Base-by-base conservation (phyloP, 495 filamentous ascomycete genomes). In the Astrothelium macrocarpum region DNA sequence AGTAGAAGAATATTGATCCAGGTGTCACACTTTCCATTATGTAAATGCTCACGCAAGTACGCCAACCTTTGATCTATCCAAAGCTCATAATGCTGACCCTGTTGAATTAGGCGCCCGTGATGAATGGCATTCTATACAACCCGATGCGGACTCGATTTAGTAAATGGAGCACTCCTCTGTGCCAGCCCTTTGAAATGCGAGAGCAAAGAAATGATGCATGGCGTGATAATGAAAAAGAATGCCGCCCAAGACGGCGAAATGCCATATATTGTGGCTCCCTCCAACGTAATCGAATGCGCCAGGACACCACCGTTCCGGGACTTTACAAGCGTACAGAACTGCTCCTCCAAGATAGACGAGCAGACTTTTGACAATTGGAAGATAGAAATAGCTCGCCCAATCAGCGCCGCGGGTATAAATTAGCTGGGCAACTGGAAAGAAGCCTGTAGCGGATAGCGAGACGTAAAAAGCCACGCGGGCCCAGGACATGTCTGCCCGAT, bases 251-350 rank as follows among this genome's bases (percentile, higher is more conserved):
- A 99, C 94, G 25, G 95, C 95, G 45, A 96, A 74, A 75, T 99
- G 94, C 94, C 95, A 99, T 28, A 97, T 84, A 75, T 99, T 99
- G 75, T 99, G 94, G 72, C 87, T 91, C 59, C 89, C 90, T 29
- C 95, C 95, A 32, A 94, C 78, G 74, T 95, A 99, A 74, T 99
- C 94, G 67, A 97, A 97, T 68, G 84, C 82, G 45, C 94, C 94
- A 0, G 92, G 95, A 67, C 80, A 87, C 89, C 90, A 99, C 60
- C 90, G 81, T 77, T 99, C 94, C 34, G 94, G 94, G 9, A 97
- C 79, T 73, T 96, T 91, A 69, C 86, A 87, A n/a, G 95, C 94
- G 74, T 99, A 99, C 60, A 97, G 80, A 25, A 83, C 72, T 34
- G 94, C 93, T 32, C 94, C 94, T 28, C 83, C 71, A 18, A 96